These are phyloP conservation scores for Epichloe sibirici DNA, from an alignment of 2,329 filamentous ascomycete species.

Conservation along the genomic window DNA sequence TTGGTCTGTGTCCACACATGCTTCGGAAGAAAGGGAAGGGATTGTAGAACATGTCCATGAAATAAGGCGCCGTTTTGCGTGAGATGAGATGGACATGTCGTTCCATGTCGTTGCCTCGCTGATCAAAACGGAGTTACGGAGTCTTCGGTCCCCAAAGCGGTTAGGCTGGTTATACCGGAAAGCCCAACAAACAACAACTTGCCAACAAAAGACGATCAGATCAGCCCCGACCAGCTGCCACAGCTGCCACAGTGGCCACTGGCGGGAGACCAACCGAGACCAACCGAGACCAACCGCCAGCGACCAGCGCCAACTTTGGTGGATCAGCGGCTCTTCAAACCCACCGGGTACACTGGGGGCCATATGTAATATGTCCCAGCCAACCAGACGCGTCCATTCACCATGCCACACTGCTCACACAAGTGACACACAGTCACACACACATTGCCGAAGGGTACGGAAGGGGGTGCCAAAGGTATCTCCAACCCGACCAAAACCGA, in stretches of 20 bases:
- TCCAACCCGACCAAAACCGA: no score
- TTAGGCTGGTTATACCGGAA: conserved; percentile 4
- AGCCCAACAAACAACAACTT: neutral
- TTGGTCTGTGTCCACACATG: neutral
- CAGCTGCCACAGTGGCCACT: neutral
- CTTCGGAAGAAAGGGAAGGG: neutral
- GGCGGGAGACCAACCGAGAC: neutral
- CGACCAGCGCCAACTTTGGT: no score
- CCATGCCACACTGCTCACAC: neutral
- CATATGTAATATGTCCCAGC: neutral
- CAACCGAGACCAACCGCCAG: neutral
- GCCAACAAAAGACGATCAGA: no score
- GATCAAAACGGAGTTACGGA: no score
- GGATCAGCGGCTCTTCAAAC: no score
- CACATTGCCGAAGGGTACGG: no score
- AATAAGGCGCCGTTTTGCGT: neutral
- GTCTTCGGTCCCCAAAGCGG: conserved; percentile 12
- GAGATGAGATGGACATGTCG: no score
- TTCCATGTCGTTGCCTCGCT: neutral
- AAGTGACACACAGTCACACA: neutral
- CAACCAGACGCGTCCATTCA: neutral
- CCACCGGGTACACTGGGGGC: no score
- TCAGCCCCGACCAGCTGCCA: neutral
- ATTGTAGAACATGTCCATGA: neutral
- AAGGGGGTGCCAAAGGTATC: no score